phyloP scores from a whole-genome alignment of 805 yeast species.

The Ogataea nonfermentans region DNA sequence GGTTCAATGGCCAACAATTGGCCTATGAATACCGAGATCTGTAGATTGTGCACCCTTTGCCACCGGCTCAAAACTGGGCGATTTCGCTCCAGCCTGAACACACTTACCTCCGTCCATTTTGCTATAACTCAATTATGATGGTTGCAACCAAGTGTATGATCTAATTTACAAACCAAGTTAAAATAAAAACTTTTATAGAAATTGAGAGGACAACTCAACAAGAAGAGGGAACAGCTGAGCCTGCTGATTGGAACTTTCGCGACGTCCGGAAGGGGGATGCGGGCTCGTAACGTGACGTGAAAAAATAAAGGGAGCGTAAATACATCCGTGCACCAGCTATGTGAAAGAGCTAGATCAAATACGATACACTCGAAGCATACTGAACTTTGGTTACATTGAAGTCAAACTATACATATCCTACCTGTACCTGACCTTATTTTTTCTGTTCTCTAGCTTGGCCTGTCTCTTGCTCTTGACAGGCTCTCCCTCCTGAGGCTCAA shows the following conservation, averaged over 20 bases:
- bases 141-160: conserved; percentile 19
- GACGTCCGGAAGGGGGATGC: conserved; percentile 11
- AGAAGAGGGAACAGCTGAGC: conserved; percentile 15
- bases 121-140: conserved; percentile 20
- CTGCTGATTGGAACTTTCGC: conserved; percentile 15
- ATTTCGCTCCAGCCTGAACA: background rate
- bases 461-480: conserved; percentile 6
- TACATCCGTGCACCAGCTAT: conserved; percentile 9
- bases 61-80: conserved; percentile 11
- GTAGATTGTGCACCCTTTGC: conserved; percentile 4
- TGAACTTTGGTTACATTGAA: too few relatives aligned
- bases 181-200: conserved; percentile 17
- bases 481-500: conserved; percentile 7
- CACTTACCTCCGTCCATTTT: conserved; percentile 63
- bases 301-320: background rate
- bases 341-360: background rate
- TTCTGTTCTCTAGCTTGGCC: conserved; percentile 37
- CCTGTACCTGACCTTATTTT: conserved; percentile 8
- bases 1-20: background rate
- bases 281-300: conserved; percentile 11
- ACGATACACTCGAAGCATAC: too few relatives aligned
- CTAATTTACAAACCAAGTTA: conserved; percentile 12
- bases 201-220: conserved; percentile 26
- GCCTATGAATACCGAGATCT: conserved; percentile 2
- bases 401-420: background rate